phyloP scores from a whole-genome alignment of 2,329 filamentous ascomycete genomes.

The Chalaropsis thielavioides region DNA sequence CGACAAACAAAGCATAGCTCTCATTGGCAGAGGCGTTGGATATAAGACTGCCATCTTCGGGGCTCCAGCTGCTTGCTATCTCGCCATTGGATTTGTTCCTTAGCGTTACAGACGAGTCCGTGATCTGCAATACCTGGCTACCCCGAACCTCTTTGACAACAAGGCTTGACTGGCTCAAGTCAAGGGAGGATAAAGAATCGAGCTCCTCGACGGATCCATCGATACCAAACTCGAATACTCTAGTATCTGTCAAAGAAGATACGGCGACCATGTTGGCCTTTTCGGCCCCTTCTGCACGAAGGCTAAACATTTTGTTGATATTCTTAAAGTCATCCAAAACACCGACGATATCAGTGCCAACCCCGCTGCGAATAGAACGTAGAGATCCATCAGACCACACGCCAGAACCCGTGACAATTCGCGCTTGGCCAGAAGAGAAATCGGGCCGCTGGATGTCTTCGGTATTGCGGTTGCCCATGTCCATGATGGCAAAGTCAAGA shows the following conservation, averaged over 20 bases:
- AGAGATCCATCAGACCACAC: constrained; percentile 79
- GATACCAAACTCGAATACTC: constrained; percentile 61
- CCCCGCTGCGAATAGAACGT: constrained; percentile 81
- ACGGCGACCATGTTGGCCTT: constrained; percentile 59
- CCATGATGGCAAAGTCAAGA: constrained; percentile 89
- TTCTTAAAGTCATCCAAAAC: constrained; percentile 65
- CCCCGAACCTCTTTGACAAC: constrained; percentile 32
- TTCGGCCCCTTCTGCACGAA: constrained; percentile 37
- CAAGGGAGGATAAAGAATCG: constrained; percentile 57
- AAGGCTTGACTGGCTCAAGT: constrained; percentile 57
- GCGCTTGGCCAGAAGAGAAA: constrained; percentile 87
- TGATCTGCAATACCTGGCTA: constrained; percentile 64
- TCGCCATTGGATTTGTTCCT: constrained; percentile 17
- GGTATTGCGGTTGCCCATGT: constrained; percentile 59
- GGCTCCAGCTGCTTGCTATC: constrained; percentile 36
- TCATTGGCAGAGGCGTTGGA: constrained; percentile 66
- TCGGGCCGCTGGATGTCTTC: constrained; percentile 58
- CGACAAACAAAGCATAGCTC: constrained; percentile 54
- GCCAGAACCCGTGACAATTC: constrained; percentile 84
- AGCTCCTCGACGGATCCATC: constrained; percentile 77
- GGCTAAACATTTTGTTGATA: constrained; percentile 57
- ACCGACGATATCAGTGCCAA: constrained; percentile 78
- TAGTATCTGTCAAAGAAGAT: constrained; percentile 70
- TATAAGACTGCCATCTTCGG: constrained; percentile 41
- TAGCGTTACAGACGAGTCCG: constrained; percentile 46